These are phyloP conservation scores for Austroboletus festivus DNA, from an alignment of 768 basidiomycete species.

Conservation along the genomic window DNA sequence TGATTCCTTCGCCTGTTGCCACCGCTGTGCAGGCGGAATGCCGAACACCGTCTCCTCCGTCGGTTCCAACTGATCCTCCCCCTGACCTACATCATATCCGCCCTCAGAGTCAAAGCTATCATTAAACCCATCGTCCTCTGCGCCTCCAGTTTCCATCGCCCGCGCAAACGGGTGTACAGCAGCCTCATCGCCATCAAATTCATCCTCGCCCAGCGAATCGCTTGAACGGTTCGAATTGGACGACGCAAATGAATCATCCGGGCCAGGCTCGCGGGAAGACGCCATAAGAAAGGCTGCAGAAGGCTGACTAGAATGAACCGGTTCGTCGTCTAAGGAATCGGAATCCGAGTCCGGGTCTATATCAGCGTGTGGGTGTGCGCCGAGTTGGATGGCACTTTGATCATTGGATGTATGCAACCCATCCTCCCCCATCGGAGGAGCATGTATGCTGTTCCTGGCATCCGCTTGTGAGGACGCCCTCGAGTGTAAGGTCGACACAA, in stretches of 20 bases:
- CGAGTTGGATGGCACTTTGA: slow-evolving; percentile 15
- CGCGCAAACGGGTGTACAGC: slow-evolving; percentile 62
- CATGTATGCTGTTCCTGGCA: background rate
- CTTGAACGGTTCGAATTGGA: slow-evolving; percentile 60
- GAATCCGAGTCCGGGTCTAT: slow-evolving; percentile 49
- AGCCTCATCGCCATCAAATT: slow-evolving; percentile 32
- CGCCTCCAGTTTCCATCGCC: slow-evolving; percentile 27
- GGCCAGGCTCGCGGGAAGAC: slow-evolving; percentile 31
- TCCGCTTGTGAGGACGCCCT: slow-evolving; percentile 8
- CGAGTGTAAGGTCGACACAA: slow-evolving; percentile 11
- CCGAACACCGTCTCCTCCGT: slow-evolving; percentile 74
- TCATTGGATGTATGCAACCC: slow-evolving; percentile 25
- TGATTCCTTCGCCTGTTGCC: slow-evolving; percentile 22
- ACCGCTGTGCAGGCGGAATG: slow-evolving; percentile 51
- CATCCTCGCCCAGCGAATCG: slow-evolving; percentile 53
- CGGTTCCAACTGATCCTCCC: slow-evolving; percentile 19
- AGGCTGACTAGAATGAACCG: slow-evolving; percentile 58
- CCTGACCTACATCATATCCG: slow-evolving; percentile 23
- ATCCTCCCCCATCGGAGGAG: slow-evolving; percentile 1
- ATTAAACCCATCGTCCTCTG: slow-evolving; percentile 46
- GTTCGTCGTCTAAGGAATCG: slow-evolving; percentile 54
- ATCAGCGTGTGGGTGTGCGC: slow-evolving; percentile 9
- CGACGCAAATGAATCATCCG: slow-evolving; percentile 36
- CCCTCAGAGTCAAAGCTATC: slow-evolving; percentile 50
- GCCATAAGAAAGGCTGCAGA: slow-evolving; percentile 73